Base-by-base conservation (phyloP, 768 basidiomycete species). In the Leccinellum rugosiceps region DNA sequence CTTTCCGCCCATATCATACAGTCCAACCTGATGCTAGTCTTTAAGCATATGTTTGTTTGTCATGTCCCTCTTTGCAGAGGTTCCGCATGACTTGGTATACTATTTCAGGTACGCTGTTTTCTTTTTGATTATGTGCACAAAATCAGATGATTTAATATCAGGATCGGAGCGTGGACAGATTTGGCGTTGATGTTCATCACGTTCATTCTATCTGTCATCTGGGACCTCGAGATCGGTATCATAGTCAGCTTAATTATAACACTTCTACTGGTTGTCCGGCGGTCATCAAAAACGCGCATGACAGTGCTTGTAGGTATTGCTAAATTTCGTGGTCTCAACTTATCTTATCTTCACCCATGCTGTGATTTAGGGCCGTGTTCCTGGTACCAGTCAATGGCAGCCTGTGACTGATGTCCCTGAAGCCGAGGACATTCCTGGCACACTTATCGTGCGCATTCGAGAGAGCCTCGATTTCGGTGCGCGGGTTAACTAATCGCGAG, bases 161-260 rank as follows among this genome's bases (percentile, higher is more conserved):
- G 90, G 65, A 93, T 97, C 83, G 68, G 83, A n/a, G 91, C 96
- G n/a, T 95, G 92, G 91, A 83, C 85, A 35, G 96, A 98, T 69
- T 77, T 96, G 49, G 75, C 82, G 6, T 82, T 98, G 66, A 94
- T 98, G 89, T 75, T 77, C 21, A 80, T 94, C 52, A 98, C 97
- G 0, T 97, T 98, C 73, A 65, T 87, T 60, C 82, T 92, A 53
- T 94, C 93, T 2, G 85, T 97, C 55, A 72, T 97, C 23, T 94
- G 92, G 85, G 86, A 88, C 62, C 86, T 98, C 55, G 94, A 98
- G 77, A 86, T 92, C 54, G 96, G 96, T 14, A 86, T 98, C 44
- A 83, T 90, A n/a, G 86, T 91, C 63, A 91, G 91, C 61, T 77
- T 98, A 60, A 84, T 94, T 43, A 84, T 94, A 56, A 94, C 94